A percentile compares a stretch with the other conserved stretches of the same genome.
phyloP scores from a whole-genome alignment of 2,329 filamentous ascomycete genomes.

The Exophiala xenobiotica region DNA sequence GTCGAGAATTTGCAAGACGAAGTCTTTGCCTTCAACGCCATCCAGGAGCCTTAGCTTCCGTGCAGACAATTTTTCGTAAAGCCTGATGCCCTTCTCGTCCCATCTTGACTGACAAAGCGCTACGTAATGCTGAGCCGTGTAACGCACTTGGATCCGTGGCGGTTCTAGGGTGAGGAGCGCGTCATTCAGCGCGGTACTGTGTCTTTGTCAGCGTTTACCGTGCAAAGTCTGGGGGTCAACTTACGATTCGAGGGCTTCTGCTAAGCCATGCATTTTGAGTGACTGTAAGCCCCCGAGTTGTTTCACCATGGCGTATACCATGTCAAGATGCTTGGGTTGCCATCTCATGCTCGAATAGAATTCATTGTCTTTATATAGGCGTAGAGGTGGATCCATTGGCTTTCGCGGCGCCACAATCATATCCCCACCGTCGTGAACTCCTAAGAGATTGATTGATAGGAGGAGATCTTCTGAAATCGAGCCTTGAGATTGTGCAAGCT shows the following conservation, averaged over 20 bases:
- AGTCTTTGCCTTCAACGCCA: neutral
- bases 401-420: neutral
- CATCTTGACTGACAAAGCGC: neutral
- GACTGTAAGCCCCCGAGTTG: neutral
- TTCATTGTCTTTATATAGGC: slow-evolving; percentile 2
- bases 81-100: neutral
- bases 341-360: slow-evolving; percentile 7
- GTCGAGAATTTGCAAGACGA: neutral
- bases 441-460: neutral
- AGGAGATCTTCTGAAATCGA: neutral
- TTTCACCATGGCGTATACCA: neutral
- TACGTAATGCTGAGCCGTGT: neutral
- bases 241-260: slow-evolving; percentile 3
- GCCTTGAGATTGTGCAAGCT: neutral
- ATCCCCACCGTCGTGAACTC: neutral
- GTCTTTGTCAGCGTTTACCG: neutral
- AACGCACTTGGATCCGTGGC: neutral
- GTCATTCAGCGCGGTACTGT: neutral
- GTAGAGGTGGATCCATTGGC: neutral
- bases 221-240: neutral
- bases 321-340: slow-evolving; percentile 1
- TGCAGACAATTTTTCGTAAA: neutral
- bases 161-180: neutral
- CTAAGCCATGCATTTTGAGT: neutral
- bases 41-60: neutral